Percentiles rank a stretch among this genome's conserved stretches.
Evolutionary conservation across 306 rosid species (phyloP).

Genomic region (Cyamopsis tetragonoloba): DNA sequence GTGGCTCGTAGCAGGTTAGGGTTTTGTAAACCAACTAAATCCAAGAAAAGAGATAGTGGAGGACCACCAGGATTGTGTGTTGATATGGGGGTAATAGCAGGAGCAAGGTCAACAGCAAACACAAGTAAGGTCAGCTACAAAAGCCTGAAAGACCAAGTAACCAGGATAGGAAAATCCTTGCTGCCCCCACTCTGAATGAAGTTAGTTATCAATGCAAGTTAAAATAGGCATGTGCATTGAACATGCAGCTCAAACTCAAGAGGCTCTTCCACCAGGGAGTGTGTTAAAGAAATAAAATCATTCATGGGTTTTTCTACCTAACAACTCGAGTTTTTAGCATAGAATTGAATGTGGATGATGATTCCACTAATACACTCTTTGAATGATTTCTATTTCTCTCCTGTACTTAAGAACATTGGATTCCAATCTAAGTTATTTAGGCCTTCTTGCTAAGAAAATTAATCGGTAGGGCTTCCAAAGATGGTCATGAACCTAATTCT

Average conservation of each 20-base stretch:
- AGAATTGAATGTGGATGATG: slow-evolving; percentile 3
- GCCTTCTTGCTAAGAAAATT: background rate
- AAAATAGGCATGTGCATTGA: background rate
- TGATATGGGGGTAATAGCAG: background rate
- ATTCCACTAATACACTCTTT: background rate
- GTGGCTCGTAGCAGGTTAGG: background rate
- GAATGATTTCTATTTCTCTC: background rate
- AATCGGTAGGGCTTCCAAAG: background rate
- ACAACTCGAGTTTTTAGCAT: background rate
- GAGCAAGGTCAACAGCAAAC: background rate
- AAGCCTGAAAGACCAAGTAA: background rate
- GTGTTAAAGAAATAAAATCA: background rate
- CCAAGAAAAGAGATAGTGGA: background rate
- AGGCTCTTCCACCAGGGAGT: background rate
- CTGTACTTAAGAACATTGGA: background rate
- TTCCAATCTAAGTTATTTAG: background rate
- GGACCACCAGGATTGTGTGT: background rate
- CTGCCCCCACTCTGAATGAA: background rate
- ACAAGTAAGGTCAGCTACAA: background rate
- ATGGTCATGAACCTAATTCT: background rate
- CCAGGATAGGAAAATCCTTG: background rate
- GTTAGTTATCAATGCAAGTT: background rate
- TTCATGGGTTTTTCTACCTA: background rate
- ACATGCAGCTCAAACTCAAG: background rate
- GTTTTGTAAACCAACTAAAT: background rate